Percentiles rank a stretch among this genome's conserved stretches.
Evolutionary conservation across 129 eudicot genomes (phyloP).

Genomic region (Flaveria robusta): DNA sequence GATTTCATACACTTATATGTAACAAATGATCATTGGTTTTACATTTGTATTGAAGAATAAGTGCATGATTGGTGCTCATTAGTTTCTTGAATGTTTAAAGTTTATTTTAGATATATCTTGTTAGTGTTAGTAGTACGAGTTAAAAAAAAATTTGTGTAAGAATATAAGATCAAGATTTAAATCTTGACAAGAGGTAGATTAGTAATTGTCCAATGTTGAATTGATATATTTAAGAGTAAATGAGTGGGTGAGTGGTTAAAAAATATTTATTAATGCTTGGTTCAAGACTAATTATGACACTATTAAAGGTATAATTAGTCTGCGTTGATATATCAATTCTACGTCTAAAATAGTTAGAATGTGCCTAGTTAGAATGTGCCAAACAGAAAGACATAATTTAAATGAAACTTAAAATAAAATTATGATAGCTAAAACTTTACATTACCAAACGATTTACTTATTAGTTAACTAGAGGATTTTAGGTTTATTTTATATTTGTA

Average conservation of each 20-base stretch:
- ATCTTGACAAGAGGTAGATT: too few species aligned
- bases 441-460: too few species aligned
- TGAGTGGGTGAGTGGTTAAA: too few species aligned
- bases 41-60: slow-evolving; percentile 30
- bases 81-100: slow-evolving; percentile 23
- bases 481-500: too few species aligned
- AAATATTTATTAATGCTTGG: neutral
- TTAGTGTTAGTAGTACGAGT: neutral
- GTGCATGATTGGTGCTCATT: slow-evolving; percentile 21
- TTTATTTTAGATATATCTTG: slow-evolving; percentile 9
- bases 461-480: too few species aligned
- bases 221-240: too few species aligned
- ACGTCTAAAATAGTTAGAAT: neutral
- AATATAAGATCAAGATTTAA: too few species aligned
- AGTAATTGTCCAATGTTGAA: too few species aligned
- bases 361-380: neutral
- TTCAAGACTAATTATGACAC: neutral
- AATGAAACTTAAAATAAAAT: too few species aligned
- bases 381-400: neutral
- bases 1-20: slow-evolving; percentile 6
- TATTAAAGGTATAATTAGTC: neutral
- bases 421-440: too few species aligned
- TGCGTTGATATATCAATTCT: neutral
- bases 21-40: slow-evolving; percentile 18
- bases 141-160: too few species aligned